A percentile compares a stretch with the other conserved stretches of the same genome.
Evolutionary conservation across 495 filamentous ascomycete species (phyloP).

Genomic region (Peziza echinospora): DNA sequence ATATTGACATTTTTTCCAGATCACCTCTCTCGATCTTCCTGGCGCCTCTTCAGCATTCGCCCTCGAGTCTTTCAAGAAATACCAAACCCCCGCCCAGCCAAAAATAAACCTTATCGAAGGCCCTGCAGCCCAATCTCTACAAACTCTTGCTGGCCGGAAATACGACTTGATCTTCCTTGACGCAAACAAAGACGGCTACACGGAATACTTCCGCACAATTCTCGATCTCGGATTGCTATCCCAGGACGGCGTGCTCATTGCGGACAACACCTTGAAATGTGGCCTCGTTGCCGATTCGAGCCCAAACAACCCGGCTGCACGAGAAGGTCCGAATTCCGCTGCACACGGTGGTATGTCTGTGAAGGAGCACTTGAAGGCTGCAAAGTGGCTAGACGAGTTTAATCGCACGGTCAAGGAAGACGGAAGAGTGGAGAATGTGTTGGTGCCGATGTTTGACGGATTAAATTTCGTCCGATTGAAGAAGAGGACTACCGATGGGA

Average conservation of each 20-base stretch:
- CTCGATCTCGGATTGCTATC: conserved; percentile 15
- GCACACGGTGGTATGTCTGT: not conserved
- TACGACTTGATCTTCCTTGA: conserved; percentile 21
- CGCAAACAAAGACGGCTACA: conserved; percentile 18
- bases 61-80: not conserved
- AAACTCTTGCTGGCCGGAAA: conserved; percentile 5
- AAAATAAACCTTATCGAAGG: not conserved
- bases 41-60: not conserved
- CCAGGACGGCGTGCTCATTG: conserved; percentile 15
- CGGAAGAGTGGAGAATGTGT: conserved; percentile 14
- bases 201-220: conserved; percentile 8
- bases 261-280: conserved; percentile 16
- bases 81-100: not conserved
- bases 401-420: conserved; percentile 5
- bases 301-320: conserved; percentile 7
- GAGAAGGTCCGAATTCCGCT: conserved; percentile 5
- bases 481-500: too few relatives aligned
- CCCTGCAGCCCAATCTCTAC: not conserved
- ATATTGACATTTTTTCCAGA: not conserved
- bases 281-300: conserved; percentile 9
- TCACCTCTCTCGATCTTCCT: not conserved
- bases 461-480: conserved; percentile 19
- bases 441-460: conserved; percentile 21
- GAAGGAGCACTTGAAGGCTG: not conserved
- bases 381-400: not conserved